A percentile compares a stretch with the other conserved stretches of the same genome.
These are phyloP conservation scores for Xerophyta viscosa DNA, from an alignment of 106 monocot species.

Conservation along the genomic window DNA sequence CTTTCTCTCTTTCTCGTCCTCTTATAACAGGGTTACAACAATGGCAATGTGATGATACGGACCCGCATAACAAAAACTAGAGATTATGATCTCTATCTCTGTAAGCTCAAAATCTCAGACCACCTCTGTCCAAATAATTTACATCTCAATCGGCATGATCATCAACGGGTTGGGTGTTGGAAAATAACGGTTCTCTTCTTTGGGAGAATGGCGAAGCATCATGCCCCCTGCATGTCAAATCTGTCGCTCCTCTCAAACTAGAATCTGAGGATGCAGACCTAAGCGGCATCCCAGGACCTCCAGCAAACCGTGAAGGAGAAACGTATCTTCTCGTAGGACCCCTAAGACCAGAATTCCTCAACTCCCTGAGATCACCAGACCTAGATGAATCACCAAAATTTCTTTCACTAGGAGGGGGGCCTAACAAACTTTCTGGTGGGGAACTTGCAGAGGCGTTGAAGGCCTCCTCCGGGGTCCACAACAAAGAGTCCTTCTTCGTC, in stretches of 20 bases:
- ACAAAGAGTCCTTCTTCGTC: conserved; percentile 82
- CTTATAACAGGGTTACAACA: too few species aligned
- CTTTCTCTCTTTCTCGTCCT: too few species aligned
- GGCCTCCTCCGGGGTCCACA: conserved; percentile 67
- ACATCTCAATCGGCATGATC: conserved; percentile 55
- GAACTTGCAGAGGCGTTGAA: conserved; percentile 21
- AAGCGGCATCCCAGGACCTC: conserved; percentile 32
- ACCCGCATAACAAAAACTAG: too few species aligned
- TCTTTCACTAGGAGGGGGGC: conserved; percentile 18
- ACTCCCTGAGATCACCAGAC: conserved; percentile 32
- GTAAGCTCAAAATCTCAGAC: too few species aligned
- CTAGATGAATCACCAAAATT: conserved; percentile 34
- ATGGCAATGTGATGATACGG: too few species aligned
- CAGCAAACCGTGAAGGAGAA: conserved; percentile 48
- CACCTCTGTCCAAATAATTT: too few species aligned
- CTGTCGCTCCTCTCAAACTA: conserved; percentile 29
- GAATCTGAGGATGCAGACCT: conserved; percentile 44
- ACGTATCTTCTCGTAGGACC: conserved; percentile 49
- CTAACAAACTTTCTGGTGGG: conserved; percentile 19
- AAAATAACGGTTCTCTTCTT: conserved; percentile 64
- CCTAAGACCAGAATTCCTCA: conserved; percentile 42
- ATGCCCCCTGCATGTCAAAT: conserved; percentile 59
- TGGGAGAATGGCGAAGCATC: conserved; percentile 54
- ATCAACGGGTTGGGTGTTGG: conserved; percentile 27
- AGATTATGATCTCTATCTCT: too few species aligned